Base-by-base conservation (phyloP, 1,284 basidiomycete species). In the Bjerkandera adusta region DNA sequence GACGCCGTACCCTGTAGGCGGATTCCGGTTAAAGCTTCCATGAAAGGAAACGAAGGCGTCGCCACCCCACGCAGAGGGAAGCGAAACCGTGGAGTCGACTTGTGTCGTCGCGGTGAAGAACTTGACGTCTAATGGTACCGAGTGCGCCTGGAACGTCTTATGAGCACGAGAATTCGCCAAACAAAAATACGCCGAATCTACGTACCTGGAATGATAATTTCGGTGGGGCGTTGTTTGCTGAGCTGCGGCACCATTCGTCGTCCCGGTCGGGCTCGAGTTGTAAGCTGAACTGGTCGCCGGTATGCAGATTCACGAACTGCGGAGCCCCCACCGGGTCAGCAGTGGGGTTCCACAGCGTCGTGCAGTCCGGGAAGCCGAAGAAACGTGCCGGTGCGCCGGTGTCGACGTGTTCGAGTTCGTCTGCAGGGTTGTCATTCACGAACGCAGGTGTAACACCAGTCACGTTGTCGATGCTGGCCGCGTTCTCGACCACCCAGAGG, bases 371-470 rank as follows among this genome's bases (percentile, higher is more conserved):
- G 36, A 50, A 50, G 5, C 49, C 49, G 30, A 47, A 50, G 24
- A 50, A 50, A 8, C 38, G 22, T 11, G 22, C 15, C 16, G 21
- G 15, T n/a, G 35, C 24, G 8, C 25, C 20, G n/a, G 22, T 8
- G 3, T 53, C 33, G 16, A 66, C 61, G 35, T 64, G 47, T 25
- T 69, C 57, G 8, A 71, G 45, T 47, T 73, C 69, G 48, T 73
- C 70, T 0, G 71, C 66, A 0, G 70, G 71, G 46, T 73, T 72
- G 54, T 72, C 70, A 45, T 73, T 73, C 12, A 65, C 68, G 44
- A 72, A 71, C 10, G 58, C 50, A 12, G 59, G 22, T 0, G 68
- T 68, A 16, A 71, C 45, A 2, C 67, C 65, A 0, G 64, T 64
- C 3, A 65, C 61, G 43, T 65, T 63, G 53, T 69, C 66, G 38